Percentiles rank a stretch among this genome's conserved stretches.
Evolutionary conservation across 2,329 filamentous ascomycete species (phyloP).

Genomic region (Diaporthe sp.): DNA sequence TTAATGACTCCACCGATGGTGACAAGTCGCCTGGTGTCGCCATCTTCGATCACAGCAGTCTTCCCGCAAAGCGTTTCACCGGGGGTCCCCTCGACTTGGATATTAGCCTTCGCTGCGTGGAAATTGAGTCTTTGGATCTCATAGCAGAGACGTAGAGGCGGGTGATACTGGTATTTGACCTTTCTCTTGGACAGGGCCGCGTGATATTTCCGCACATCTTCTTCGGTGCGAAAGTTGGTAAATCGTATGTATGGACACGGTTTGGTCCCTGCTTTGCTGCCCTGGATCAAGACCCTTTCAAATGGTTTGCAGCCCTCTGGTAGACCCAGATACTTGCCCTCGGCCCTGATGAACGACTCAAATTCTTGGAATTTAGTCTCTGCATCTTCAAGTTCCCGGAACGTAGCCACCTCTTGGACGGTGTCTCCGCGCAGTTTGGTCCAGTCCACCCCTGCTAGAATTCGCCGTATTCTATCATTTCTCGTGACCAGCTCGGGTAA

Average conservation of each 20-base stretch:
- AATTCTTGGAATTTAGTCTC: constrained; percentile 4
- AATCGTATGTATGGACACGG: neutral
- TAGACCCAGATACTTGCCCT: neutral
- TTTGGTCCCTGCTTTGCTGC: neutral
- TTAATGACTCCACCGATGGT: neutral
- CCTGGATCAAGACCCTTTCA: neutral
- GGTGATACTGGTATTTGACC: neutral
- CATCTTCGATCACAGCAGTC: neutral
- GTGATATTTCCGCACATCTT: neutral
- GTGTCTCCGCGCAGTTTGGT: neutral
- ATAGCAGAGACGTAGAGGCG: neutral
- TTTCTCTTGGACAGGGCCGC: neutral
- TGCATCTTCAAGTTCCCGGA: neutral
- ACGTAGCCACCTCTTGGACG: neutral
- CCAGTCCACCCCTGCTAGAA: neutral
- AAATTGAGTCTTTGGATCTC: neutral
- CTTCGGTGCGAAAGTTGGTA: neutral
- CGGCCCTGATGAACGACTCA: neutral
- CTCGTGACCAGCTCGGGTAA: neutral
- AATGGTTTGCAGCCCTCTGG: neutral
- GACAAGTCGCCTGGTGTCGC: neutral
- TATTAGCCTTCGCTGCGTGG: neutral
- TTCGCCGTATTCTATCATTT: neutral
- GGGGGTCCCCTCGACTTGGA: neutral
- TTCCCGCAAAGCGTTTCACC: neutral